Evolutionary conservation across 352 stramenopile species (phyloP).

Genomic region (Pythium coloratum): DNA sequence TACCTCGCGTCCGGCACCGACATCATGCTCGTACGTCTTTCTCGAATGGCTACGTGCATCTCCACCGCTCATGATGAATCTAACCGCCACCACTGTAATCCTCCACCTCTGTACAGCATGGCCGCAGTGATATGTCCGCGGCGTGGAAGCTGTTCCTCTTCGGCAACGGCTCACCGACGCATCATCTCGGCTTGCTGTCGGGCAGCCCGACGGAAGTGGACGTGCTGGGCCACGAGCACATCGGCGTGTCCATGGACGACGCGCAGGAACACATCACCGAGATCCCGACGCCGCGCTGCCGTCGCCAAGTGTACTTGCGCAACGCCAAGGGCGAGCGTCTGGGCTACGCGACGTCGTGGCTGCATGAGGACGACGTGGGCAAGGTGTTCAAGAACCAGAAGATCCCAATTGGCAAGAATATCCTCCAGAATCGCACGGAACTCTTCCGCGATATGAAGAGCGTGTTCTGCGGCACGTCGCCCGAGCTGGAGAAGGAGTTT

Average conservation of each 20-base stretch:
- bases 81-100: neutral
- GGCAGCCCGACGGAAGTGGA: slow-evolving; percentile 75
- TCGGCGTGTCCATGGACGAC: slow-evolving; percentile 41
- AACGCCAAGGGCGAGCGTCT: slow-evolving; percentile 71
- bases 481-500: slow-evolving; percentile 62
- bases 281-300: slow-evolving; percentile 58
- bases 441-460: slow-evolving; percentile 86
- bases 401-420: slow-evolving; percentile 83
- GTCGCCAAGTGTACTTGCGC: slow-evolving; percentile 78
- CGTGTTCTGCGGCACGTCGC: slow-evolving; percentile 67
- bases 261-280: slow-evolving; percentile 44
- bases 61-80: slow-evolving; percentile 27
- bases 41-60: slow-evolving; percentile 20
- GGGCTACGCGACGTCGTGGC: slow-evolving; percentile 82
- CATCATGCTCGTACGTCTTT: slow-evolving; percentile 43
- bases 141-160: slow-evolving; percentile 85
- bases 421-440: slow-evolving; percentile 79
- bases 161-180: slow-evolving; percentile 80
- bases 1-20: slow-evolving; percentile 31
- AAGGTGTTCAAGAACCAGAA: slow-evolving; percentile 78
- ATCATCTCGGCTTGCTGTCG: slow-evolving; percentile 77
- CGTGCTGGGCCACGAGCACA: slow-evolving; percentile 62
- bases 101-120: slow-evolving; percentile 34
- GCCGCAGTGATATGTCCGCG: slow-evolving; percentile 55
- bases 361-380: slow-evolving; percentile 61